Evolutionary conservation across 164 flowering plant genomes (phyloP), one percentile per base, ranked within the genome.

Genomic region (Litsea cubeba): DNA sequence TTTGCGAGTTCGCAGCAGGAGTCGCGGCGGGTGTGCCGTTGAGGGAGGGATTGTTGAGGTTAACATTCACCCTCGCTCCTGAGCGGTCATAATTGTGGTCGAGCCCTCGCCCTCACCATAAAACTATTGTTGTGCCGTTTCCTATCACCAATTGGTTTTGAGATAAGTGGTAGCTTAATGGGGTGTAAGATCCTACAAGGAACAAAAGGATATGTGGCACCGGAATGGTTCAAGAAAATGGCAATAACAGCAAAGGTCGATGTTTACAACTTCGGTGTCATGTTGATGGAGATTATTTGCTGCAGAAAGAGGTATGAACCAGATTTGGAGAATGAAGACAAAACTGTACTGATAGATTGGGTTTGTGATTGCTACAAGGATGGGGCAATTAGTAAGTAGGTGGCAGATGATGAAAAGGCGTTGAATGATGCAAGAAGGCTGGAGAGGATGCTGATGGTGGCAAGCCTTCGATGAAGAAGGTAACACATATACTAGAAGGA

Each of bases 391-490:
- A 40, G 72, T 17, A 12, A 22, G 35, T 24, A 74, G 14, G 71
- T 80, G 24, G 74, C n/a, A 30, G 32, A 77, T 23, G 76, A 80
- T 57, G 68, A 54, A 72, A 77, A 68, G 6, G 78, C 81, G 1
- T 65, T 49, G 72, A 62, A 68, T 25, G 82, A 77, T 63, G 23
- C 26, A 0, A 68, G 57, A 46, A 62, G 67, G 60, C 12, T 80
- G 69, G 73, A 77, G 28, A 74, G 63, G 80, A 18, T 74, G 70
- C 64, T 80, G 24, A 77, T 77, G 77, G 67, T 71, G 22, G 82
- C 80, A 12, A 65, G 67, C 80, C 82, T 14, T 57, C 82, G 23
- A 80, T 80, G 82, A 80, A 58, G 72, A 71, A 74, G 58, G 82
- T 80, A 57, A 49, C 60, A 0, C 77, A 74, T 62, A 80, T 80